Conservation (phyloP, 345 rosid genomes). For the Arabis hirsuta region DNA sequence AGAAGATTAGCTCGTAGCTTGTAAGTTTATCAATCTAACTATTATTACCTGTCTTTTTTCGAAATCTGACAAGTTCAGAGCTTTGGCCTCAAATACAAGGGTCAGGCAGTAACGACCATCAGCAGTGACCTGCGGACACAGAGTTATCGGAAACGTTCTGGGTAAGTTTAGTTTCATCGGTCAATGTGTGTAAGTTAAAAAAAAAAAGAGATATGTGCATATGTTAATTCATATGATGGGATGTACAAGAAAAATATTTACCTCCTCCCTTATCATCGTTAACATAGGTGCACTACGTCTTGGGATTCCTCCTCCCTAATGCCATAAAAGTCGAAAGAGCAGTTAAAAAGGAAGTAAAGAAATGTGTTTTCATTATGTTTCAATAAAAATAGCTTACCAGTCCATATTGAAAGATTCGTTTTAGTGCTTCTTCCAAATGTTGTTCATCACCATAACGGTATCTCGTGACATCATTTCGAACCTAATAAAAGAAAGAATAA, state of each 20-base stretch:
- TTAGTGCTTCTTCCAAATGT: constrained; percentile 91
- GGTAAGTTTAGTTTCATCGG: neutral
- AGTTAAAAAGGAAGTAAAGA: neutral
- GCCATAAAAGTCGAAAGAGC: neutral
- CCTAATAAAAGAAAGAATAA: constrained; percentile 47
- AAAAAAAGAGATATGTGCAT: neutral
- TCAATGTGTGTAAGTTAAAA: constrained; percentile 2
- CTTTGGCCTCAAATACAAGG: constrained; percentile 80
- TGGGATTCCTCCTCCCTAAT: constrained; percentile 92
- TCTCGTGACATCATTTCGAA: constrained; percentile 84
- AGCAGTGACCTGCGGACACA: constrained; percentile 55
- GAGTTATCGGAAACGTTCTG: neutral
- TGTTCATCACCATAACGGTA: constrained; percentile 96
- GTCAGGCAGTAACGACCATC: constrained; percentile 83
- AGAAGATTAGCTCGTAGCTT: neutral
- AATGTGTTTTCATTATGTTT: neutral
- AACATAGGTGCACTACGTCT: constrained; percentile 83
- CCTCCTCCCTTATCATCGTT: constrained; percentile 85
- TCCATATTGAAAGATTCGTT: constrained; percentile 90
- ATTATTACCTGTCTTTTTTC: constrained; percentile 82
- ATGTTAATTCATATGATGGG: too few species aligned
- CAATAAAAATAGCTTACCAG: constrained; percentile 54
- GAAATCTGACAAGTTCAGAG: constrained; percentile 74
- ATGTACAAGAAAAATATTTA: constrained; percentile 30
- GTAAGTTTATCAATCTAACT: neutral